These are phyloP conservation scores for Ganoderma multipileum DNA, from an alignment of 1,284 basidiomycete species.

Conservation along the genomic window DNA sequence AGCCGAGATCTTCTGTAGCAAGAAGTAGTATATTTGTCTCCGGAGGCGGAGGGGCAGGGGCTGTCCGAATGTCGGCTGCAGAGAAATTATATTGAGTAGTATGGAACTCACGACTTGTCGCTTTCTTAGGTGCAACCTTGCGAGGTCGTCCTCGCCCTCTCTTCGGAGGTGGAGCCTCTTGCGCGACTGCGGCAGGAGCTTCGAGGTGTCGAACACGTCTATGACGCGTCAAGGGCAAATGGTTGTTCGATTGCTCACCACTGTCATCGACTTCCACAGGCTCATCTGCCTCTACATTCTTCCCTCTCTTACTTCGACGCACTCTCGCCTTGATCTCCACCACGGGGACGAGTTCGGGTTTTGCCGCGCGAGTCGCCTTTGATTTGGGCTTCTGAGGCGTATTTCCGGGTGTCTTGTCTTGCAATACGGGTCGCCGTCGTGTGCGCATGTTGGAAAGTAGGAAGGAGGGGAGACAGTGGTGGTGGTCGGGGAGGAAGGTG, in stretches of 20 bases:
- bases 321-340: conserved; percentile 25
- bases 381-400: conserved; percentile 31
- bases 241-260: conserved; percentile 4
- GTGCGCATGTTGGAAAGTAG: conserved; percentile 21
- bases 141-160: conserved; percentile 6
- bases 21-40: too few relatives aligned
- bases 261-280: not conserved
- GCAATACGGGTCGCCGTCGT: conserved; percentile 32
- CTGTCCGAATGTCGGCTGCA: not conserved
- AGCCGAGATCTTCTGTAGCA: not conserved
- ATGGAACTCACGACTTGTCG: not conserved
- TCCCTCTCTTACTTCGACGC: conserved; percentile 17
- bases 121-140: not conserved
- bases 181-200: not conserved
- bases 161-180: not conserved
- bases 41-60: not conserved
- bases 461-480: not conserved
- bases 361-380: conserved; percentile 12
- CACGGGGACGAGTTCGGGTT: conserved; percentile 25
- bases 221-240: not conserved
- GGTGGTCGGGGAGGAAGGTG: conserved; percentile 1
- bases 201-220: not conserved
- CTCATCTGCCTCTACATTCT: not conserved
- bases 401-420: conserved; percentile 36
- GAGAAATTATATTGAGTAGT: not conserved